phyloP scores from a whole-genome alignment of 75 land plant genomes.

The Sequoia sempervirens region DNA sequence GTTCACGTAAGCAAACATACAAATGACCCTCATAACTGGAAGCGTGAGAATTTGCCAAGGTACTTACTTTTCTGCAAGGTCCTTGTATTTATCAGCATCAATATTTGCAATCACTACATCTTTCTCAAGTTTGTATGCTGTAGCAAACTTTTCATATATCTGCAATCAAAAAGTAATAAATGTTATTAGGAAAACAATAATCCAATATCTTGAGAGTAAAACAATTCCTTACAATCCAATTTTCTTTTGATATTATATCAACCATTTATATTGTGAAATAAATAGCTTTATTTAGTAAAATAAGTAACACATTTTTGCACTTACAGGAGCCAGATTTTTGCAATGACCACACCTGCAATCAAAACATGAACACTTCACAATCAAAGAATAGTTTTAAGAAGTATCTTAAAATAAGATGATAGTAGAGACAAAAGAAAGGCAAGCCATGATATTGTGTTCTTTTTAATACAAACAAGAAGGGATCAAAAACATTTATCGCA shows the following conservation, averaged over 20 bases:
- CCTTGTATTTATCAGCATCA: constrained; percentile 93
- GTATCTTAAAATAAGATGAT: not conserved
- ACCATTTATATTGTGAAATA: not conserved
- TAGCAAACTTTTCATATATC: constrained; percentile 84
- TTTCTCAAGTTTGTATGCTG: constrained; percentile 73
- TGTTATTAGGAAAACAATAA: not conserved
- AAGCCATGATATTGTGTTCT: not conserved
- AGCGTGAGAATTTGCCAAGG: not conserved
- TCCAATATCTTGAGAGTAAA: not conserved
- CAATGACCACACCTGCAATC: constrained; percentile 96
- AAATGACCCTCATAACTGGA: not conserved
- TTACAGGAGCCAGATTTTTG: constrained; percentile 95
- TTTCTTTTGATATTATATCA: not conserved
- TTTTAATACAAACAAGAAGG: not conserved
- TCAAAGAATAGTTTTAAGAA: not conserved
- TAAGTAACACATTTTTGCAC: constrained; percentile 8
- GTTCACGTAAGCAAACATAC: not conserved
- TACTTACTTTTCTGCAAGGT: constrained; percentile 75
- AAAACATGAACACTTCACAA: not conserved
- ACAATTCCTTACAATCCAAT: not conserved
- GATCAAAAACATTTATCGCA: not conserved
- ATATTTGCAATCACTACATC: constrained; percentile 93
- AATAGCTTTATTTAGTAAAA: not conserved
- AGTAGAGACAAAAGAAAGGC: not conserved
- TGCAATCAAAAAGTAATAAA: constrained; percentile 15